Conservation (phyloP, 2,329 filamentous ascomycete species). For the Fusarium praegraminearum region DNA sequence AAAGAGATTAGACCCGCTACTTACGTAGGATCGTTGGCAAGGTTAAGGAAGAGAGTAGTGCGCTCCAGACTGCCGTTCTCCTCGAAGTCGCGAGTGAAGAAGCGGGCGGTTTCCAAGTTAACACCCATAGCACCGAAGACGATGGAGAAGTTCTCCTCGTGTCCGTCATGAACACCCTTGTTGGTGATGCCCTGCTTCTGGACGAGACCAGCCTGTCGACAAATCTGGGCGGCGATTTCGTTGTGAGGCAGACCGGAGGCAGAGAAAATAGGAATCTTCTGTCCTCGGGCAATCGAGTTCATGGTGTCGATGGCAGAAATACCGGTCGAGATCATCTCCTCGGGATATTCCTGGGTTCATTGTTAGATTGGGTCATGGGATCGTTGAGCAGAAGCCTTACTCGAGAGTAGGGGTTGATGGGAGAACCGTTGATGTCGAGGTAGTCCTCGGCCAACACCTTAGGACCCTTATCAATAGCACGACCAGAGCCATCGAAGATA, state of each 20-base stretch:
- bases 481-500: conserved; percentile 97
- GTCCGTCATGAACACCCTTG: conserved; percentile 95
- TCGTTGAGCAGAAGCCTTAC: conserved; percentile 62
- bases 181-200: conserved; percentile 81
- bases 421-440: conserved; percentile 98
- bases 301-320: conserved; percentile 99
- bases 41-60: conserved; percentile 96
- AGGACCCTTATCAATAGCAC: conserved; percentile 98
- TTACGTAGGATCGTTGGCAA: conserved; percentile 98
- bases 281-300: conserved; percentile 97
- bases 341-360: conserved; percentile 83
- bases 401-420: conserved; percentile 98
- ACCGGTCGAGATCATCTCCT: conserved; percentile 99
- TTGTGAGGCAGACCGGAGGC: conserved; percentile 98
- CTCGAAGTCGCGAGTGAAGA: conserved; percentile 99
- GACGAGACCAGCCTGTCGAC: conserved; percentile 94
- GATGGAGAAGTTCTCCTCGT: conserved; percentile 99
- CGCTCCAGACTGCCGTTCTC: conserved; percentile 99
- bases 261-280: conserved; percentile 99
- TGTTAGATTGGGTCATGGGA: conserved; percentile 3
- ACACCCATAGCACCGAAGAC: conserved; percentile 99
- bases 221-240: conserved; percentile 99
- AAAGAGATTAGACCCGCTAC: conserved; percentile 51
- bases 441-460: conserved; percentile 99
- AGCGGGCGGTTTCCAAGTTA: conserved; percentile 97